Base-by-base conservation (phyloP, 202 grass and related monocot species). In the Hordeum pubiflorum region DNA sequence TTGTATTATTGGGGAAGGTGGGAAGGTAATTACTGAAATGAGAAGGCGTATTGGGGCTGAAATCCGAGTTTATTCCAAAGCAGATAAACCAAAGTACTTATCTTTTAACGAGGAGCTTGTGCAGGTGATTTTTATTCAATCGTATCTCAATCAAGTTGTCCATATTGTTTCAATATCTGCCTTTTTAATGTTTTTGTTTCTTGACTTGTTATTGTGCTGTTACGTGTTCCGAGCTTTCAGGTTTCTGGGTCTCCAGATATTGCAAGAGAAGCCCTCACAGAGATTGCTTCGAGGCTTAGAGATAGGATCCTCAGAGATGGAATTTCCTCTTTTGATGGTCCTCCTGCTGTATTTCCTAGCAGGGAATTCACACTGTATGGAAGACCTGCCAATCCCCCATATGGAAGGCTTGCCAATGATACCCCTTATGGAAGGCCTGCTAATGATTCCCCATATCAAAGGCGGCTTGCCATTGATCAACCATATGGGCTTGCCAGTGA, bases 11-110 rank as follows among this genome's bases (percentile, higher is more conserved):
- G 92, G 96, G 85, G 89, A 99, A 91, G 89, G 96, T 75, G 96
- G 96, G 32, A 91, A 91, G 18, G 72, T 99, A 71, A 99, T 99
- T 70, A 95, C 89, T 74, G 96, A 99, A 83, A 98, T 98, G 95
- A 90, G 95, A 82, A 91, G 90, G 67, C 90, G 90, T 62, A 93
- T 89, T 54, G 86, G 86, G 76, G 92, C 95, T 60, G 88, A 94
- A 73, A 98, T 98, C 81, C 89, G 88, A 72, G 90, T 98, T 86
- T 98, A 84, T 60, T 94, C 90, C 0, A 98, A 94, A 65, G 95
- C 91, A 26, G 89, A 94, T 85, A 94, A 92, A 80, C 95, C 90
- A n/a, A 89, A 94, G 68, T 98, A 89, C 79, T 88, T 93, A 79
- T 88, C 92, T 56, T 78, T 88, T 50, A 86, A 98, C 73, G 90